A percentile compares a stretch with the other conserved stretches of the same genome.
These are phyloP conservation scores for Moesziomyces antarcticus DNA, from an alignment of 1,284 basidiomycete genomes.

Conservation along the genomic window DNA sequence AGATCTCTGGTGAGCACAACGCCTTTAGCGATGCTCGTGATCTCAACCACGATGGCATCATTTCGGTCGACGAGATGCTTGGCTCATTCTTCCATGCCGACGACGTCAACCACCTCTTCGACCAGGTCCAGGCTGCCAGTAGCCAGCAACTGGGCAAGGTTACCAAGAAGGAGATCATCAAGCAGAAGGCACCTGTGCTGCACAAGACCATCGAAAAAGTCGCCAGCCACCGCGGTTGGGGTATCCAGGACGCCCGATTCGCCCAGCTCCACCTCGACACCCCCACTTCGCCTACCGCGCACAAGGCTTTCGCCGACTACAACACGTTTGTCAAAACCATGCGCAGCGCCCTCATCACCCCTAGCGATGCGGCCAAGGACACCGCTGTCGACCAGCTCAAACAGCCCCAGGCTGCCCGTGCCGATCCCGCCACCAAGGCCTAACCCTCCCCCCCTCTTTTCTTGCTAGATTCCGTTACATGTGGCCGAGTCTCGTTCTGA, in stretches of 20 bases:
- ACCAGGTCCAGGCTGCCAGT: conserved; percentile 8
- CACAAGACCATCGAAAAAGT: conserved; percentile 43
- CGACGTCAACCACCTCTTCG: conserved; percentile 13
- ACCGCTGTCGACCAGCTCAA: conserved; percentile 7
- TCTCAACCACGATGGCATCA: conserved; percentile 13
- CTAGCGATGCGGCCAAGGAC: conserved; percentile 12
- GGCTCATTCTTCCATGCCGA: conserved; percentile 38
- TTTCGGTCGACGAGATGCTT: conserved; percentile 36
- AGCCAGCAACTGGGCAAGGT: conserved; percentile 9
- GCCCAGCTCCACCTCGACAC: conserved; percentile 12
- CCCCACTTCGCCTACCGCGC: neutral
- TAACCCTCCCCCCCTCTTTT: neutral
- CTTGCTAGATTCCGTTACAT: neutral
- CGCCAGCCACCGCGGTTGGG: conserved; percentile 32
- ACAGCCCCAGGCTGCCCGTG: conserved; percentile 1
- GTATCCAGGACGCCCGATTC: conserved; percentile 27
- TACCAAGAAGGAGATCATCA: conserved; percentile 39
- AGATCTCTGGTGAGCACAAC: neutral
- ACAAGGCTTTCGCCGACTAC: conserved; percentile 33
- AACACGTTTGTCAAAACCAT: conserved; percentile 43
- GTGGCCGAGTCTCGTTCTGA: neutral
- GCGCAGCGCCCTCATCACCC: conserved; percentile 26
- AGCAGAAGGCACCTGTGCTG: conserved; percentile 21
- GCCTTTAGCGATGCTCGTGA: conserved; percentile 1
- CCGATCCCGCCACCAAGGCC: conserved; percentile 13